Percentiles rank a stretch among this genome's conserved stretches.
Evolutionary conservation across 2,329 filamentous ascomycete species (phyloP).

Genomic region (Fusarium nodosum): DNA sequence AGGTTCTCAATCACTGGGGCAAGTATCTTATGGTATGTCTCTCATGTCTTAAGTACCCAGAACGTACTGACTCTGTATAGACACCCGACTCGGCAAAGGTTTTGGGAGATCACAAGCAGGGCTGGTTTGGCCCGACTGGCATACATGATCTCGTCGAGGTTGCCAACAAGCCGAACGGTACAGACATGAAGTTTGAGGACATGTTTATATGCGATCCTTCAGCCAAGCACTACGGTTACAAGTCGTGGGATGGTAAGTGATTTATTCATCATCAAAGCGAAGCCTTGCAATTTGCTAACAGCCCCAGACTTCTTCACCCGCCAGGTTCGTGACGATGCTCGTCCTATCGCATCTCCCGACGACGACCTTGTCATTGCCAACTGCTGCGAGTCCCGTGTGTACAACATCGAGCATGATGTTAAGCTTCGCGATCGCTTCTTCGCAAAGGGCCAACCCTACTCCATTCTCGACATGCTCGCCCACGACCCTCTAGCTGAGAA

Average conservation of each 20-base stretch:
- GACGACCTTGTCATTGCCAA: constrained; percentile 70
- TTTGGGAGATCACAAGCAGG: constrained; percentile 58
- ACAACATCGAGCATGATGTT: constrained; percentile 64
- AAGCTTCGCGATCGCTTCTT: constrained; percentile 73
- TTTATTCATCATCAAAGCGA: too few relatives aligned
- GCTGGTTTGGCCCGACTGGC: constrained; percentile 69
- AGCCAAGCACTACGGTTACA: constrained; percentile 69
- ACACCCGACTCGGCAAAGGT: constrained; percentile 68
- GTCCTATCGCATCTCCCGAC: constrained; percentile 70
- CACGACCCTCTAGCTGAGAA: constrained; percentile 65
- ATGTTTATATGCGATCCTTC: constrained; percentile 71
- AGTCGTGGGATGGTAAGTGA: constrained; percentile 72
- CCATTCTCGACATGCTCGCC: constrained; percentile 72
- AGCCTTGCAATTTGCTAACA: not conserved
- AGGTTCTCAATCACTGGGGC: constrained; percentile 70
- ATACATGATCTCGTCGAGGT: constrained; percentile 64
- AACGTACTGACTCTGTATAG: constrained; percentile 41
- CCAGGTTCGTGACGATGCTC: constrained; percentile 63
- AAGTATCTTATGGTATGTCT: constrained; percentile 62
- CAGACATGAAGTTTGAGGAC: constrained; percentile 66
- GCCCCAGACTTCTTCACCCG: constrained; percentile 73
- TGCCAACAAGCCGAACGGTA: constrained; percentile 61
- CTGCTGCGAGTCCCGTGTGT: constrained; percentile 74
- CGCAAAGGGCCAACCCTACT: constrained; percentile 78
- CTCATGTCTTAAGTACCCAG: accelerated